phyloP scores from a whole-genome alignment of 2,329 filamentous ascomycete genomes.

The Gaeumannomyces tritici region DNA sequence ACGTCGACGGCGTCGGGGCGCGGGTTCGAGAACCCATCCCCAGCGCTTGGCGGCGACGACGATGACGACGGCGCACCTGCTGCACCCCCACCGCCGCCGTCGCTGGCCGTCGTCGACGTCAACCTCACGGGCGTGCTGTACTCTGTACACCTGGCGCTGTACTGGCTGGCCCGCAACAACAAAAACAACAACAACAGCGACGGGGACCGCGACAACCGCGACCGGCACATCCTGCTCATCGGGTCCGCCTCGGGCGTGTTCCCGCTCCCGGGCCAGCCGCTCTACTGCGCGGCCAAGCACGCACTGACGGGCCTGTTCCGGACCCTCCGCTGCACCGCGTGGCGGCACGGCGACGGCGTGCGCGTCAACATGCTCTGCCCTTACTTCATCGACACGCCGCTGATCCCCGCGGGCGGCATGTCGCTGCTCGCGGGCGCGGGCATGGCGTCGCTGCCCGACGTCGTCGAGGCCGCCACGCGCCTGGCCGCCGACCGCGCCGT shows the following conservation, averaged over 20 bases:
- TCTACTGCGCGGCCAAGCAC: constrained; percentile 57
- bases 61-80: too few species aligned
- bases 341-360: constrained; percentile 31
- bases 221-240: constrained; percentile 53
- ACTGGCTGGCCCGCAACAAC: constrained; percentile 41
- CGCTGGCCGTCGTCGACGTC: constrained; percentile 46
- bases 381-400: constrained; percentile 52
- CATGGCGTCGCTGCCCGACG: constrained; percentile 44
- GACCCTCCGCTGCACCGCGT: constrained; percentile 39
- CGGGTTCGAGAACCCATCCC: constrained; percentile 34
- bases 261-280: constrained; percentile 33
- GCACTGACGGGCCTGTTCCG: constrained; percentile 57
- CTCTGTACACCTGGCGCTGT: constrained; percentile 54
- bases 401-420: constrained; percentile 19
- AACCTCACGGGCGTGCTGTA: constrained; percentile 57
- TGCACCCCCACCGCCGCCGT: constrained; percentile 34
- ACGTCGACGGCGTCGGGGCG: constrained; percentile 15
- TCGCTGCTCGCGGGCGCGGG: constrained; percentile 42
- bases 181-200: neutral
- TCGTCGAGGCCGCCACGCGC: constrained; percentile 53
- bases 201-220: constrained; percentile 16
- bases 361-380: constrained; percentile 58
- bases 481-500: constrained; percentile 46
- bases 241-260: constrained; percentile 49
- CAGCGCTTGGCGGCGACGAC: constrained; percentile 14